Conservation (phyloP, 345 rosid genomes). For the Pistacia integerrima region DNA sequence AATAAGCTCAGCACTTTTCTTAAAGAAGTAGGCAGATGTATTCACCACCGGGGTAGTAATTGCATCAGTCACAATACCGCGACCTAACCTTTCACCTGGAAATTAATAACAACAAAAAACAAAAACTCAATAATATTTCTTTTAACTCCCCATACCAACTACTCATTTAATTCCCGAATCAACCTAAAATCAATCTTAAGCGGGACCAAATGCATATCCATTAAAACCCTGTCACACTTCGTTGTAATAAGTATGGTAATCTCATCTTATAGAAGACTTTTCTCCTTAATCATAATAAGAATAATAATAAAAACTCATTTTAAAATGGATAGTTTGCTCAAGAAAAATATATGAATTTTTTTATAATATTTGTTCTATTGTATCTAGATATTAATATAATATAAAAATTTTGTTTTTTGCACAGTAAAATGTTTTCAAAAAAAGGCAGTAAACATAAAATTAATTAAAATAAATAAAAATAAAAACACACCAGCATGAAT, state of each 20-base stretch:
- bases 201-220: no score
- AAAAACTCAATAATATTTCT: constrained; percentile 12
- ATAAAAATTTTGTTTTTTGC: background rate
- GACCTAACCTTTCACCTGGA: constrained; percentile 91
- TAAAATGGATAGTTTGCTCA: no score
- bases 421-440: background rate
- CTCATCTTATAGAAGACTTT: no score
- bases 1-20: constrained; percentile 80
- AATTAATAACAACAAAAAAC: constrained; percentile 1
- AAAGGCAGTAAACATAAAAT: background rate
- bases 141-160: background rate
- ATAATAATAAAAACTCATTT: no score
- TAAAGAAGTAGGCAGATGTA: constrained; percentile 91
- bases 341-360: no score
- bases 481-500: constrained; percentile 83
- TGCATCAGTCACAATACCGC: constrained; percentile 95
- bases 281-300: no score
- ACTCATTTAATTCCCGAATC: background rate
- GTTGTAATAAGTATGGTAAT: no score
- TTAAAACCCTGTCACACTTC: no score
- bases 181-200: background rate
- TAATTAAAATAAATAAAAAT: background rate
- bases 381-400: background rate
- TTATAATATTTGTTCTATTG: no score
- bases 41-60: constrained; percentile 95